Conservation (phyloP, 2,329 filamentous ascomycete species). For the Sphaerulina vaccinii region DNA sequence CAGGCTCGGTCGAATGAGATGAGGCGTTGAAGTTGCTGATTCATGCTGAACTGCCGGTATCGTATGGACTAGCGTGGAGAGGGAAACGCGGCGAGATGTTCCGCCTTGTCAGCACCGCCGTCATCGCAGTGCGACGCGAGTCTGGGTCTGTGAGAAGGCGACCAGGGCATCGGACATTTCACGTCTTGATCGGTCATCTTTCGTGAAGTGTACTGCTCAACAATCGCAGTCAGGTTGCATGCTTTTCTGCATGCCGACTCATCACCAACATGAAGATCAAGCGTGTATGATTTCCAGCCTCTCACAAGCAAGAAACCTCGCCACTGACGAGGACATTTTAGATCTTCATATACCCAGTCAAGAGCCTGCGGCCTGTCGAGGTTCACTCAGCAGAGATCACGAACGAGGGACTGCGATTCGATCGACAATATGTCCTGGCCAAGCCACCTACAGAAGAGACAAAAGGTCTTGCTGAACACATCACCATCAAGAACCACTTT, state of each 20-base stretch:
- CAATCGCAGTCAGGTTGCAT: background rate
- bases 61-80: background rate
- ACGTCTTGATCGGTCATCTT: no score
- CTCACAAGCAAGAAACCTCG: background rate
- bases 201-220: background rate
- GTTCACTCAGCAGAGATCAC: conserved; percentile 37
- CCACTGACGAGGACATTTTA: conserved; percentile 15
- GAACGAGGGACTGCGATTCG: conserved; percentile 38
- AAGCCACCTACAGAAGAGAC: conserved; percentile 34
- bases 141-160: no score
- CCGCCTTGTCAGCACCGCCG: no score
- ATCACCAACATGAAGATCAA: conserved; percentile 35
- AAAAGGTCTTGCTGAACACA: conserved; percentile 36
- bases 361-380: conserved; percentile 36
- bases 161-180: no score
- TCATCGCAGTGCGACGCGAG: no score
- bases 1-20: background rate
- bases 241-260: background rate
- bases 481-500: conserved; percentile 39
- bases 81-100: no score
- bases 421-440: conserved; percentile 38
- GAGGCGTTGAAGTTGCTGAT: background rate
- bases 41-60: background rate
- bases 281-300: conserved; percentile 23
- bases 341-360: conserved; percentile 39